phyloP scores from a whole-genome alignment of 768 basidiomycete genomes.

The Myochromella boudieri region DNA sequence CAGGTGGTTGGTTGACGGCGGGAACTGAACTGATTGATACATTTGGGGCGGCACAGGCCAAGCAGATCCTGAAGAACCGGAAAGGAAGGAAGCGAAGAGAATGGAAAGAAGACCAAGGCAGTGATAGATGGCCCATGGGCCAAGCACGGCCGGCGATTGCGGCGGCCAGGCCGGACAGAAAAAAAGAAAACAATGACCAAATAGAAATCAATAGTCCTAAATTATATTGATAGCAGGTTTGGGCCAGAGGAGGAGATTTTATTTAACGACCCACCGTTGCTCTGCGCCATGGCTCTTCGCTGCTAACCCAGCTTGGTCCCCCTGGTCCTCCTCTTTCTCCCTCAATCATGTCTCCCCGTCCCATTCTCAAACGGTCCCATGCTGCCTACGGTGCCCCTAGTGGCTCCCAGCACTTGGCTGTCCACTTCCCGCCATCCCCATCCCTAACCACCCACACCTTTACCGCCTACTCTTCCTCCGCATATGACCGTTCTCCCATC shows the following conservation, averaged over 20 bases:
- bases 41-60: neutral
- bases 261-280: slow-evolving; percentile 7
- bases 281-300: slow-evolving; percentile 8
- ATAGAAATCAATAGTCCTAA: neutral
- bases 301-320: slow-evolving; percentile 17
- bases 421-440: slow-evolving; percentile 56
- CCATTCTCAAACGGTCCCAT: slow-evolving; percentile 60
- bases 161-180: slow-evolving; percentile 1
- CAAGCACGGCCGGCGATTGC: no score
- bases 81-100: slow-evolving; percentile 5
- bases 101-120: slow-evolving; percentile 6
- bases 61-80: slow-evolving; percentile 1
- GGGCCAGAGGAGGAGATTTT: slow-evolving; percentile 5
- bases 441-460: slow-evolving; percentile 47
- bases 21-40: neutral
- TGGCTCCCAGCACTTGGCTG: slow-evolving; percentile 30
- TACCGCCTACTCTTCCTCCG: slow-evolving; percentile 52
- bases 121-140: no score
- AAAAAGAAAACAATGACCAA: slow-evolving; percentile 4
- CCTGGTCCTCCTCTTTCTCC: neutral
- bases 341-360: slow-evolving; percentile 41
- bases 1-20: neutral
- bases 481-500: slow-evolving; percentile 83
- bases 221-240: neutral
- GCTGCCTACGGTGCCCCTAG: slow-evolving; percentile 25